phyloP scores from a whole-genome alignment of 1,139 yeast species.

The Diutina ranongensis region DNA sequence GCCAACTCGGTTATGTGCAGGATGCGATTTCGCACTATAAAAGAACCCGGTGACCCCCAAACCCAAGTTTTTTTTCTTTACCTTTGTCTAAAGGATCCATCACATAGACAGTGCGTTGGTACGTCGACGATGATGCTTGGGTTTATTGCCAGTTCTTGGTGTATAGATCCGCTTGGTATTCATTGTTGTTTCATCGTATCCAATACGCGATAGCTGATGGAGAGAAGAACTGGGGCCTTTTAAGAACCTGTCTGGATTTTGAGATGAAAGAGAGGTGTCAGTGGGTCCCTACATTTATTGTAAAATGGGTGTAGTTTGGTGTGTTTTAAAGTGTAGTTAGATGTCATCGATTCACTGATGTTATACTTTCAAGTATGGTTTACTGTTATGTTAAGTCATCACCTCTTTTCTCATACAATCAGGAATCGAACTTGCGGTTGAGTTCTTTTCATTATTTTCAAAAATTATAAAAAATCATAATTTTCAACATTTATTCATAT shows the following conservation, averaged over 20 bases:
- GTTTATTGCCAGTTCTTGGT: conserved; percentile 1
- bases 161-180: neutral
- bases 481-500: no score
- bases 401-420: no score
- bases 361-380: no score
- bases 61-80: neutral
- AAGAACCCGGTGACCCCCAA: neutral
- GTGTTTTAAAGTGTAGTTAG: no score
- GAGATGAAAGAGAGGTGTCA: conserved; percentile 6
- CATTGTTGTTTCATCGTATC: neutral
- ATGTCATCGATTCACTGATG: no score
- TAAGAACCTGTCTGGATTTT: conserved; percentile 6
- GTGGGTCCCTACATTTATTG: conserved; percentile 2
- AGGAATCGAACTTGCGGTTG: no score
- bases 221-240: conserved; percentile 1
- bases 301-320: neutral
- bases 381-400: no score
- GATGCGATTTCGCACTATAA: neutral
- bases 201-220: conserved; percentile 6
- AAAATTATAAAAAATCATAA: no score
- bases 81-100: conserved; percentile 3
- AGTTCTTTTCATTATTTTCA: no score
- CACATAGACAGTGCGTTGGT: conserved; percentile 6
- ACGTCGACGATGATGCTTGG: neutral
- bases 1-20: neutral